Conservation (phyloP, 2,329 filamentous ascomycete species). For the Davidsoniella eucalypti region DNA sequence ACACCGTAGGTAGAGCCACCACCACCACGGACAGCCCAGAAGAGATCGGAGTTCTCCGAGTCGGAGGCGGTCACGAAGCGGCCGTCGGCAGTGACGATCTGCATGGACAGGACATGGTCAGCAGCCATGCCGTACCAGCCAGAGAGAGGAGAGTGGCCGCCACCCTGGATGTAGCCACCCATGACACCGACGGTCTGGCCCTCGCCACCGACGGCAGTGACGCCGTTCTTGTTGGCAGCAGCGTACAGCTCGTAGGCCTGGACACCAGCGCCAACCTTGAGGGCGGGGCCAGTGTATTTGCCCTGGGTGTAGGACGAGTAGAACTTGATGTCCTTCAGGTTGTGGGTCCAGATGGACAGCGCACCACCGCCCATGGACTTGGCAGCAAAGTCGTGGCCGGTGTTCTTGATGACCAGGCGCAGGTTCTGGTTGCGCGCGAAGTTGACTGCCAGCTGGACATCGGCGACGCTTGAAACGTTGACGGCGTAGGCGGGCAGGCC, state of each 20-base stretch:
- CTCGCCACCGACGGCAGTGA: constrained; percentile 13
- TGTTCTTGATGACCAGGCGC: constrained; percentile 35
- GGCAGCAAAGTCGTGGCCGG: constrained; percentile 34
- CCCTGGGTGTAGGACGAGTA: constrained; percentile 23
- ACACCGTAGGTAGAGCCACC: constrained; percentile 29
- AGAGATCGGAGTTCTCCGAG: constrained; percentile 28
- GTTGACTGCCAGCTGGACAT: constrained; percentile 30
- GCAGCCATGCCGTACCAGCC: constrained; percentile 27
- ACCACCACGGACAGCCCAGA: constrained; percentile 32
- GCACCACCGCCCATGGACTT: constrained; percentile 24
- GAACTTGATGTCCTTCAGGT: constrained; percentile 26
- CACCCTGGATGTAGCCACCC: constrained; percentile 40
- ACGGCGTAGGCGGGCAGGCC: constrained; percentile 28
- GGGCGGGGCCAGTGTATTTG: constrained; percentile 32
- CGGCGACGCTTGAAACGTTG: constrained; percentile 24
- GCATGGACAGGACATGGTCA: constrained; percentile 31
- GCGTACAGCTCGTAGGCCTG: constrained; percentile 29
- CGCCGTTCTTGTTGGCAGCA: constrained; percentile 19
- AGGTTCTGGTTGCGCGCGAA: constrained; percentile 30
- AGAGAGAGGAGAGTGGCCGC: constrained; percentile 32
- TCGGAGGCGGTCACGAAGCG: constrained; percentile 26
- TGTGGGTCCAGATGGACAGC: constrained; percentile 25
- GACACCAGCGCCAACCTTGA: constrained; percentile 39
- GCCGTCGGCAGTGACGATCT: constrained; percentile 32
- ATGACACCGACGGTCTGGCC: constrained; percentile 34